Conservation (phyloP, 345 rosid species). For the Raphanus sativus region DNA sequence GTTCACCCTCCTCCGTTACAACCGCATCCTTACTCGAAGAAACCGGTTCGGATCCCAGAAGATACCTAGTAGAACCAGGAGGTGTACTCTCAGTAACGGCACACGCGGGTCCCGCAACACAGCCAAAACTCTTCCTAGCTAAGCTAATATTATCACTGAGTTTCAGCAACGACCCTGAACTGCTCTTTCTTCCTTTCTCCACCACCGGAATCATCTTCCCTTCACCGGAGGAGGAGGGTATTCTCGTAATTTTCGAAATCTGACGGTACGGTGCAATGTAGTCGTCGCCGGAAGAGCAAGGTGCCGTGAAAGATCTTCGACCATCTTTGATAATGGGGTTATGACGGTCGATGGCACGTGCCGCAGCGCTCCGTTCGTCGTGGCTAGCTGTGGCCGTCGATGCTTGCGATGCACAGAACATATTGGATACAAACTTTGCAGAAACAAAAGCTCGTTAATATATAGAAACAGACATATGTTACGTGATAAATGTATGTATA, state of each 20-base stretch:
- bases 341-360: slow-evolving; percentile 60
- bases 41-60: slow-evolving; percentile 48
- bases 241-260: slow-evolving; percentile 20
- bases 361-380: slow-evolving; percentile 12
- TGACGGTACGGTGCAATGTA: slow-evolving; percentile 37
- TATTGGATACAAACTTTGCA: slow-evolving; percentile 26
- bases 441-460: slow-evolving; percentile 7
- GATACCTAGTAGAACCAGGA: slow-evolving; percentile 71
- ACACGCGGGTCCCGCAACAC: slow-evolving; percentile 21
- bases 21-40: slow-evolving; percentile 46
- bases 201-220: slow-evolving; percentile 19
- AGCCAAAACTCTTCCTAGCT: slow-evolving; percentile 45
- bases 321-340: slow-evolving; percentile 77
- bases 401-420: slow-evolving; percentile 87
- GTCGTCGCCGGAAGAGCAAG: slow-evolving; percentile 33
- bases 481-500: background rate
- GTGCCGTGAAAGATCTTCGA: slow-evolving; percentile 47
- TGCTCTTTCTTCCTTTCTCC: slow-evolving; percentile 19
- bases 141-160: slow-evolving; percentile 20
- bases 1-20: slow-evolving; percentile 26
- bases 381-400: slow-evolving; percentile 58
- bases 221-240: slow-evolving; percentile 21
- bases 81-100: slow-evolving; percentile 49
- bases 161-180: slow-evolving; percentile 25
- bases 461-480: background rate